A percentile compares a stretch with the other conserved stretches of the same genome.
These are phyloP conservation scores for Hsuehochloa calcarea DNA, from an alignment of 176 grass and related monocot species.

Conservation along the genomic window DNA sequence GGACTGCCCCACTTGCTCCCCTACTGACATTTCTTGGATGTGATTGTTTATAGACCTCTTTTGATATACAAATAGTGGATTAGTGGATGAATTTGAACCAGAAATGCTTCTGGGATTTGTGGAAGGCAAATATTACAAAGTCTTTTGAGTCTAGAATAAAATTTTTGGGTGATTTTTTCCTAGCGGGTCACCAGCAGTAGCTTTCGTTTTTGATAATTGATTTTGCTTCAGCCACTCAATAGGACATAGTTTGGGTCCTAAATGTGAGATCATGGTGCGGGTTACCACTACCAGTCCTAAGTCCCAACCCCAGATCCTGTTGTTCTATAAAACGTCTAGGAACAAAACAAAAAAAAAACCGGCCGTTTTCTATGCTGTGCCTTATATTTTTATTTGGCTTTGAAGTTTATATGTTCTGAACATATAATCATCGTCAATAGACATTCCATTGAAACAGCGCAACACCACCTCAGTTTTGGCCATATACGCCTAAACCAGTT, in stretches of 20 bases:
- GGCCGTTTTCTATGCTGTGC: neutral
- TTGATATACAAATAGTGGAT: neutral
- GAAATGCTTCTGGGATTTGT: neutral
- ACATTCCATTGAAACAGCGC: neutral
- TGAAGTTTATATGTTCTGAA: neutral
- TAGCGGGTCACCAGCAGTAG: neutral
- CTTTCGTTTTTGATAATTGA: neutral
- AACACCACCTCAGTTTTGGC: neutral
- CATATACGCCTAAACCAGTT: neutral
- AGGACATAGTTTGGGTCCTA: slow-evolving; percentile 16
- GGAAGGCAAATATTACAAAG: neutral
- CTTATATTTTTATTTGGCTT: neutral
- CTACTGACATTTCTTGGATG: neutral
- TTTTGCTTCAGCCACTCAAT: neutral
- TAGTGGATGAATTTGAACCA: slow-evolving; percentile 13
- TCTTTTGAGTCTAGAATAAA: neutral
- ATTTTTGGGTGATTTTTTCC: neutral
- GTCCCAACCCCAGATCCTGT: neutral
- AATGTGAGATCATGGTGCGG: neutral
- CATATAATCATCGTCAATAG: neutral
- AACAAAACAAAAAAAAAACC: neutral
- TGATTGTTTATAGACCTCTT: neutral
- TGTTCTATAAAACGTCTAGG: neutral
- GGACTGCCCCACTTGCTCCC: neutral
- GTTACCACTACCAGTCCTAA: neutral